Evolutionary conservation across 164 flowering plant species (phyloP), one percentile per base, ranked within the genome.

Genomic region (Tetracentron sinense): DNA sequence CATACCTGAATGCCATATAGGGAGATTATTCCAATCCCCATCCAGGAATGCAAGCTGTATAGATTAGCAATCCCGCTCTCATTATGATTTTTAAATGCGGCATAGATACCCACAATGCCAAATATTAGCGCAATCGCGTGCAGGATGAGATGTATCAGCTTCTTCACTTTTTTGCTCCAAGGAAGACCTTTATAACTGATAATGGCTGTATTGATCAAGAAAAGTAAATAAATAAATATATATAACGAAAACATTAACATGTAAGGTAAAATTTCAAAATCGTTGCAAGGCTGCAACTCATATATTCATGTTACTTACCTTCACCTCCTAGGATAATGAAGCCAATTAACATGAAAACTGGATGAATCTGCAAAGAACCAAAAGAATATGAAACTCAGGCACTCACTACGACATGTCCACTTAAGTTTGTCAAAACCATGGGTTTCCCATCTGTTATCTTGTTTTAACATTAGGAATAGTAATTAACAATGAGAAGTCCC

Each of bases 21-120:
- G 42, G 50, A 53, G 46, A 94, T 89, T 54, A 87, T 68, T 7
- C 79, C 88, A 50, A 94, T 85, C 11, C 97, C 99, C 61, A 88
- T 23, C 99, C 99, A 94, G 15, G 97, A 94, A 61, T 94, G 99
- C 72, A 94, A 75, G 75, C 97, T 94, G 72, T 94, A 94, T 19
- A 91, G 76, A 73, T 94, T 91, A 51, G 75, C 86, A 54, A 91
- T 88, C n/a, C 70, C 66, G 42, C 87, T 88, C 75, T 94, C 96
- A 47, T 91, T 94, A 63, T 94, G 97, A 68, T 55, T 64, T 61
- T 89, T 94, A 81, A 94, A 94, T 6, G 89, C 99, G 0, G 87
- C 75, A 38, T 71, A 78, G n/a, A 92, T 75, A 0, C 99, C 99
- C 6, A 89, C 46, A 0, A 79, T 83, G 4, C 97, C 97, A n/a